Percentiles rank a stretch among this genome's conserved stretches.
Evolutionary conservation across 805 yeast species (phyloP).

Genomic region (Barnettozyma sucrosica): DNA sequence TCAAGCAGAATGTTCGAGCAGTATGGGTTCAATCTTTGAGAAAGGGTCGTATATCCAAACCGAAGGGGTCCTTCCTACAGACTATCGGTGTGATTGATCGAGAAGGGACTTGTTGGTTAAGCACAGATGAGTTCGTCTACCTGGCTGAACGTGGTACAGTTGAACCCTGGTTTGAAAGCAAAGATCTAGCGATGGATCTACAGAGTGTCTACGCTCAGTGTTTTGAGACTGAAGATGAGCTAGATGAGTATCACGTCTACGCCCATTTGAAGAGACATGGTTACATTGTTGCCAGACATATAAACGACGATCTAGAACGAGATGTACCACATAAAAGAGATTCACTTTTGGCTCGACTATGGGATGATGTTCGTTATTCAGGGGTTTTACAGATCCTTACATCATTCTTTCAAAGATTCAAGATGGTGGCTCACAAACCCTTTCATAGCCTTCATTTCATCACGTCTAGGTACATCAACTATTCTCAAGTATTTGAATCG

Average conservation of each 20-base stretch:
- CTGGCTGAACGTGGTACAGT: slow-evolving; percentile 75
- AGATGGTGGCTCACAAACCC: slow-evolving; percentile 9
- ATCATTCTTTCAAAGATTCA: not conserved
- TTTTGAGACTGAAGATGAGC: slow-evolving; percentile 34
- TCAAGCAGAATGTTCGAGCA: slow-evolving; percentile 48
- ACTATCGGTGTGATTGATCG: slow-evolving; percentile 61
- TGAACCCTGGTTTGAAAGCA: slow-evolving; percentile 31
- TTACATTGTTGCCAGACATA: slow-evolving; percentile 47
- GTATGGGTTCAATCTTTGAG: slow-evolving; percentile 34
- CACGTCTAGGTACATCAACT: slow-evolving; percentile 21
- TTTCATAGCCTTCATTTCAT: slow-evolving; percentile 15
- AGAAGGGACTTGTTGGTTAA: slow-evolving; percentile 45
- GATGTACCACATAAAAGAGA: not conserved
- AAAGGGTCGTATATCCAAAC: slow-evolving; percentile 37
- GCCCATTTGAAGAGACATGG: slow-evolving; percentile 74
- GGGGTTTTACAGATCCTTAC: not conserved
- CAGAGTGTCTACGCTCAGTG: slow-evolving; percentile 58
- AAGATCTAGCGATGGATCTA: slow-evolving; percentile 44
- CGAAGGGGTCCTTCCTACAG: slow-evolving; percentile 68
- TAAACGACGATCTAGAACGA: slow-evolving; percentile 6
- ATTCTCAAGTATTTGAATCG: slow-evolving; percentile 27
- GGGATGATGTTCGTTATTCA: not conserved
- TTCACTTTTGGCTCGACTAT: not conserved
- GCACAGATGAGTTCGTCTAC: slow-evolving; percentile 67
- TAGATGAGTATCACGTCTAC: slow-evolving; percentile 61